Percentiles rank a stretch among this genome's conserved stretches.
Evolutionary conservation across 805 yeast species (phyloP).

Genomic region (Wickerhamiella sorbophila): DNA sequence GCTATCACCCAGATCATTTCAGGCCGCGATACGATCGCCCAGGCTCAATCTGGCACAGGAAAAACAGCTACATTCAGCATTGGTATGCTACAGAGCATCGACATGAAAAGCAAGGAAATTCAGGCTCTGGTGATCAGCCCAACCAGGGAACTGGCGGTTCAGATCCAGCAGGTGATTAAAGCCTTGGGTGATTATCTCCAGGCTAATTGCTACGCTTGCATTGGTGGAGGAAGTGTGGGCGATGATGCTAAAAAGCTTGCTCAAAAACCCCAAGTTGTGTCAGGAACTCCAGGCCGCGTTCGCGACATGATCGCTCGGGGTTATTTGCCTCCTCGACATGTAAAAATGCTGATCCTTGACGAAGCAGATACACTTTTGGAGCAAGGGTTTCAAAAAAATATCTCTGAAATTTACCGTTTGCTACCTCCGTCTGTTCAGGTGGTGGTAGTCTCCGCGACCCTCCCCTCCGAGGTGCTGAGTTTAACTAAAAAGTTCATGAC

Average conservation of each 20-base stretch:
- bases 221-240: conserved; percentile 80
- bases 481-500: conserved; percentile 86
- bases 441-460: conserved; percentile 87
- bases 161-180: conserved; percentile 76
- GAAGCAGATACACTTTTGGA: conserved; percentile 94
- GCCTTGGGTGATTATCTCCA: conserved; percentile 82
- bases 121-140: conserved; percentile 91
- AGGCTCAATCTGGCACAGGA: conserved; percentile 99
- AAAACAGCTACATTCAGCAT: conserved; percentile 97
- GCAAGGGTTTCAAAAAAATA: conserved; percentile 90
- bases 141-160: conserved; percentile 68
- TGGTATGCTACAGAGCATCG: conserved; percentile 79
- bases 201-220: conserved; percentile 75
- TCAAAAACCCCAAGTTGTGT: conserved; percentile 76
- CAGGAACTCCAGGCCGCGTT: conserved; percentile 97
- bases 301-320: conserved; percentile 81
- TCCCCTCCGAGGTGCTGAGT: conserved; percentile 82
- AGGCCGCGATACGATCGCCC: conserved; percentile 73
- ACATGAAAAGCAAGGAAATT: conserved; percentile 52
- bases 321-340: conserved; percentile 51
- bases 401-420: conserved; percentile 75
- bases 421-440: conserved; percentile 82
- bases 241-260: conserved; percentile 60
- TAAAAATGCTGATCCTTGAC: conserved; percentile 82
- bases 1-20: conserved; percentile 67